Evolutionary conservation across 2,329 filamentous ascomycete species (phyloP).

Genomic region (Colletotrichum kahawae): DNA sequence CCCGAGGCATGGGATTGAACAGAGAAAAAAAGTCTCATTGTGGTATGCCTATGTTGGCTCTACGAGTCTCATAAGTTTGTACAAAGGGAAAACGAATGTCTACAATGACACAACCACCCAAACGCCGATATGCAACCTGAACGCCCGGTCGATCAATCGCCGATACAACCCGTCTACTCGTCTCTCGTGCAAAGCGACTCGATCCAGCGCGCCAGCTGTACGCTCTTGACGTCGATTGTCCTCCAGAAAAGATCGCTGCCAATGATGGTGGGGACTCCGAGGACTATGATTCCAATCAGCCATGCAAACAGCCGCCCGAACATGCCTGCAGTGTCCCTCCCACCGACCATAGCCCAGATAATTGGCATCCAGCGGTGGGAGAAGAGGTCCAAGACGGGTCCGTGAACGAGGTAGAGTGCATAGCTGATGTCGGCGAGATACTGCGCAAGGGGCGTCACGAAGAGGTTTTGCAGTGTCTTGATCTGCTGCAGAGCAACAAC

Average conservation of each 20-base stretch:
- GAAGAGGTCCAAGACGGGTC: constrained; percentile 48
- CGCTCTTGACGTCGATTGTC: constrained; percentile 50
- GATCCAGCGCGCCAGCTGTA: constrained; percentile 54
- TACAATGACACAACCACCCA: not conserved
- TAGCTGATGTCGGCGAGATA: constrained; percentile 64
- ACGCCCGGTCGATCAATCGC: not conserved
- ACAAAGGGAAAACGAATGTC: not conserved
- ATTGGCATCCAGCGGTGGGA: constrained; percentile 26
- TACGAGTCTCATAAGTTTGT: not conserved
- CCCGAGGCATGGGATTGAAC: not conserved
- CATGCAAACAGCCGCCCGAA: constrained; percentile 37
- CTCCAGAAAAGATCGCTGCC: constrained; percentile 65
- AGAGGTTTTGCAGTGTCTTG: constrained; percentile 35
- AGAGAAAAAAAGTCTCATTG: not conserved
- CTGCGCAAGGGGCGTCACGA: constrained; percentile 53
- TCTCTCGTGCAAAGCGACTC: constrained; percentile 34
- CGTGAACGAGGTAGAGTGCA: constrained; percentile 64
- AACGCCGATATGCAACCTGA: not conserved
- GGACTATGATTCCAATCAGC: constrained; percentile 39
- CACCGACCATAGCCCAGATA: constrained; percentile 32
- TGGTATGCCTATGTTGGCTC: not conserved
- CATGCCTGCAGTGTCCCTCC: constrained; percentile 35
- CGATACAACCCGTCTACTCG: not conserved
- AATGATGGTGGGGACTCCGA: constrained; percentile 51
- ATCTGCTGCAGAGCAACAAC: constrained; percentile 35